phyloP scores from a whole-genome alignment of 345 rosid species.

The Turritis glabra region DNA sequence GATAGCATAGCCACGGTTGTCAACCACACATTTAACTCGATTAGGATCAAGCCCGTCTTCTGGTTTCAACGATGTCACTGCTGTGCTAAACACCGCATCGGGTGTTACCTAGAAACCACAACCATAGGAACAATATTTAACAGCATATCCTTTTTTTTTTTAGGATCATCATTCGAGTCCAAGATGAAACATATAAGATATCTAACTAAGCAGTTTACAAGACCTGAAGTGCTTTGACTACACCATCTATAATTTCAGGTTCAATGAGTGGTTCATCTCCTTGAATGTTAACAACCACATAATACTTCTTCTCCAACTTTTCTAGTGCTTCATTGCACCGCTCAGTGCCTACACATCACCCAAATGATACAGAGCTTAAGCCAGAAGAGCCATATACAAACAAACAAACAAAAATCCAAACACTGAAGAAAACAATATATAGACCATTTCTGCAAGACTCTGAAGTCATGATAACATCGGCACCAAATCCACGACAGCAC shows the following conservation, averaged over 20 bases:
- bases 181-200: not conserved
- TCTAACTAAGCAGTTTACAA: not conserved
- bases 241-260: slow-evolving; percentile 93
- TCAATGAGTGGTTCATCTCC: slow-evolving; percentile 97
- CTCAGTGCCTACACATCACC: slow-evolving; percentile 62
- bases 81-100: slow-evolving; percentile 98
- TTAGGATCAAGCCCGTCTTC: slow-evolving; percentile 94
- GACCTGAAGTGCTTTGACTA: slow-evolving; percentile 93
- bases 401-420: not conserved
- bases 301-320: slow-evolving; percentile 82
- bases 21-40: slow-evolving; percentile 87
- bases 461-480: slow-evolving; percentile 95
- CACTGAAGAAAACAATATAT: not conserved
- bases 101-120: slow-evolving; percentile 62
- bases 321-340: slow-evolving; percentile 88
- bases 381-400: not conserved
- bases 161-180: not conserved
- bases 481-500: slow-evolving; percentile 94
- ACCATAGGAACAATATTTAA: slow-evolving; percentile 6
- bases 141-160: too few relatives aligned
- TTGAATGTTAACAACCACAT: slow-evolving; percentile 90
- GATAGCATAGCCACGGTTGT: slow-evolving; percentile 83
- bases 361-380: not conserved
- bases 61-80: slow-evolving; percentile 80
- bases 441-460: slow-evolving; percentile 93